Conservation (phyloP, 1,284 basidiomycete species). For the Grifola frondosa region DNA sequence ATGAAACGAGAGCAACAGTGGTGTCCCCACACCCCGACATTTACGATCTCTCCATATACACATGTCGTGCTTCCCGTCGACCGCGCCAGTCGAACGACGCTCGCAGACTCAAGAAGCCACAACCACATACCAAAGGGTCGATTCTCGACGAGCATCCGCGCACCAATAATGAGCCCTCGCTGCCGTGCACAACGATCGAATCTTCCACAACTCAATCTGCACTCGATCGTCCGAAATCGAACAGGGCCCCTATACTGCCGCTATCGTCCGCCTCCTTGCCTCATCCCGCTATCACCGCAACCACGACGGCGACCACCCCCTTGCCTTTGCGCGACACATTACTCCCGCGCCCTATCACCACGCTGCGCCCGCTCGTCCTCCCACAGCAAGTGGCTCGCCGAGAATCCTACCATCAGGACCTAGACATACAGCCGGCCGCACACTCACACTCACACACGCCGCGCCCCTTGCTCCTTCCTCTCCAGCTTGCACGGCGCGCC, state of each 20-base stretch:
- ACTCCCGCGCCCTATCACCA: conserved; percentile 2
- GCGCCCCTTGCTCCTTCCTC: not conserved
- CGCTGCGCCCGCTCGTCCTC: conserved; percentile 18
- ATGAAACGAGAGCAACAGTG: not conserved
- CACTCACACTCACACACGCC: conserved; percentile 1
- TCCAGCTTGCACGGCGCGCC: not conserved
- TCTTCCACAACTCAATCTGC: too few species aligned
- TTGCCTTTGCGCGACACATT: too few species aligned
- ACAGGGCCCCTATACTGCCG: too few species aligned
- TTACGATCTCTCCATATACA: conserved; percentile 15
- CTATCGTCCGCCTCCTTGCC: not conserved
- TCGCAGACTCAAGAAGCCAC: too few species aligned
- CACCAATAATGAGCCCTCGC: too few species aligned
- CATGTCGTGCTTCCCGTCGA: not conserved
- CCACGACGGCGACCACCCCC: not conserved
- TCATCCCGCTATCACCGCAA: not conserved
- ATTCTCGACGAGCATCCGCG: too few species aligned
- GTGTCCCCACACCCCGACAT: conserved; percentile 8
- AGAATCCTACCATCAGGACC: conserved; percentile 5
- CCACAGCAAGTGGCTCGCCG: conserved; percentile 16
- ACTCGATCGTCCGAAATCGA: too few species aligned
- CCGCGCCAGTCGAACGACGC: conserved; percentile 1
- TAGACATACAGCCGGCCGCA: not conserved
- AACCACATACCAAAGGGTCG: too few species aligned
- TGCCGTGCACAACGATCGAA: too few species aligned